Evolutionary conservation across 2,329 filamentous ascomycete genomes (phyloP).

Genomic region (Exophiala sideris): DNA sequence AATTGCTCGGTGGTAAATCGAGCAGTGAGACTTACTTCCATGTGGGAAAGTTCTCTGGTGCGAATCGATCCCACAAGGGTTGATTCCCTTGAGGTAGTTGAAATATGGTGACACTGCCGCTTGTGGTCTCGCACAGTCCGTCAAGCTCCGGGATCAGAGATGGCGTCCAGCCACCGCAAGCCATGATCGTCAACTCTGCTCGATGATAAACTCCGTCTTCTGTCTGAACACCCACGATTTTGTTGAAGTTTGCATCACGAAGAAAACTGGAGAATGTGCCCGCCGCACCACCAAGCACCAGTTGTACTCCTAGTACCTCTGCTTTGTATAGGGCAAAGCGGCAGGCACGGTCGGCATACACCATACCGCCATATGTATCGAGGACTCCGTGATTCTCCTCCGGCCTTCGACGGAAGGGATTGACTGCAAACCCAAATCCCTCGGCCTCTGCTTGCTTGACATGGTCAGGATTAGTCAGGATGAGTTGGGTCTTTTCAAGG

Average conservation of each 20-base stretch:
- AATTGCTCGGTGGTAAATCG: slow-evolving; percentile 7
- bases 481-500: slow-evolving; percentile 34
- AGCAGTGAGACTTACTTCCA: slow-evolving; percentile 40
- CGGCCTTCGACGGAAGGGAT: slow-evolving; percentile 37
- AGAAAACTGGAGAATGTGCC: slow-evolving; percentile 34
- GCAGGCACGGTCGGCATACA: slow-evolving; percentile 47
- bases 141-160: slow-evolving; percentile 55
- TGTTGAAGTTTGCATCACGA: slow-evolving; percentile 19
- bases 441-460: slow-evolving; percentile 30
- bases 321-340: slow-evolving; percentile 44
- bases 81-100: slow-evolving; percentile 41
- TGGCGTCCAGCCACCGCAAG: slow-evolving; percentile 85
- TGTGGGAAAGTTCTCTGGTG: slow-evolving; percentile 45
- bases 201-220: background rate
- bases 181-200: slow-evolving; percentile 53
- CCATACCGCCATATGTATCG: slow-evolving; percentile 46
- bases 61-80: slow-evolving; percentile 43
- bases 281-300: slow-evolving; percentile 36
- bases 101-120: slow-evolving; percentile 44
- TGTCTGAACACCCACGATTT: slow-evolving; percentile 29
- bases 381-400: slow-evolving; percentile 37
- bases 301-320: slow-evolving; percentile 39
- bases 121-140: slow-evolving; percentile 46
- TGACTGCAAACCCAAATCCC: slow-evolving; percentile 33
- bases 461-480: slow-evolving; percentile 31